Base-by-base conservation (phyloP, 768 basidiomycete genomes). In the Leccinum imitatum region DNA sequence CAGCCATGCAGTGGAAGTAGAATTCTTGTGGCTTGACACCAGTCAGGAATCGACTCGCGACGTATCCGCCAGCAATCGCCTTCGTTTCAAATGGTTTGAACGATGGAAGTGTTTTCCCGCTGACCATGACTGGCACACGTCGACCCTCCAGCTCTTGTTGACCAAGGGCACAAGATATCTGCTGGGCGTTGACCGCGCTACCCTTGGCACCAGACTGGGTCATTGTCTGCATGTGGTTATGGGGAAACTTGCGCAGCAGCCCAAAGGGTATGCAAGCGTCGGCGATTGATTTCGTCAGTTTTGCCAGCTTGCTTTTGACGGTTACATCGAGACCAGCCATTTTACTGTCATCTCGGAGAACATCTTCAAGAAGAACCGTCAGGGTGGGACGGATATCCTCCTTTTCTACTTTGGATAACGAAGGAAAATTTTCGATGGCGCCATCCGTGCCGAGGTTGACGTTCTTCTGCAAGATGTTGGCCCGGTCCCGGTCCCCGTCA, bases 1-100 rank as follows among this genome's bases (percentile, higher is more conserved):
- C 97, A 59, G 97, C 97, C 97, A 99, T 99, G 72, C 97, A 98
- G 77, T 99, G 97, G 82, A 99, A 99, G 79, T 97, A 99, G 77
- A 98, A 99, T 74, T 99, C 97, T 72, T 99, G 97, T 0, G 97
- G 97, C 67, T 90, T 92, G 73, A 99, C 87, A 57, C 97, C 97
- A 7, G 97, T 98, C 79, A 99, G 84, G 83, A 99, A 99, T 37
- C 97, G 93, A 73, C 96, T 97, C 14, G 93, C 95, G 50, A 99
- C 92, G 73, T 96, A 99, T 8, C 97, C 97, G 69, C 97, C 97
- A 13, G 97, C 96, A 62, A 98, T 93, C 5, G 97, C 95, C 61
- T 88, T 90, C n/a, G 97, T 98, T 76, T 98, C 97, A 76, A 98
- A 98, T 0, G 95, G 80, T 69, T 90, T 89, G 86, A 98, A 99